Base-by-base conservation (phyloP, 371 early-diverging fungal species). In the Mortierella sp. region DNA sequence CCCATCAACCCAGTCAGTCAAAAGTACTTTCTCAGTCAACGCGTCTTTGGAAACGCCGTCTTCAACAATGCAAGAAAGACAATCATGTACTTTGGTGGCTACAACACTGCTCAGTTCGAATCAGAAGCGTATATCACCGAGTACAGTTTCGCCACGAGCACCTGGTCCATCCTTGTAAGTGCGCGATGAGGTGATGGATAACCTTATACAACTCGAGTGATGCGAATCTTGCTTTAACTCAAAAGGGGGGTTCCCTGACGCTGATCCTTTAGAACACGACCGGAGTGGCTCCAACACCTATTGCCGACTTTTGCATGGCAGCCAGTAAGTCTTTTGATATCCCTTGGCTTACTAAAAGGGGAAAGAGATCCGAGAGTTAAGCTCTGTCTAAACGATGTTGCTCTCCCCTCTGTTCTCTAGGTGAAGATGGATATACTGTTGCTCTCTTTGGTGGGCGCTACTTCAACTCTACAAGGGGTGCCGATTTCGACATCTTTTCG, bases 391-490 rank as follows among this genome's bases (percentile, higher is more conserved):
- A 48, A 22, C 48, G 3, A n/a, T 6, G 4, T 24, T 49, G 27
- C 7, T 28, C 49, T 5, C 7, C 21, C 4, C 12, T 8, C n/a
- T 24, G 13, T 51, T 51, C 8, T 29, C 12, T 55, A 72, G 72
- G 60, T 24, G 72, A 72, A 19, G 62, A 66, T 45, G 60, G 72
- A 28, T 57, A 49, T 16, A 72, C 45, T 7, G 34, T 66, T 21
- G 62, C 66, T 17, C 45, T 72, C 6, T 72, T 57, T 61, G 67
- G 72, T n/a, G 69, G 69, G 40, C 56, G 68, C 1, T 29, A 43
- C 27, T 14, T 43, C 22, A 34, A 27, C 1, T 17, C 40, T 6
- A 22, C 24, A n/a, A 46, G 6, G 8, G 21, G 6, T 16, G 8
- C 45, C 24, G 21, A 21, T 7, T 10, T 34, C 28, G 10, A 50